A percentile compares a stretch with the other conserved stretches of the same genome.
Evolutionary conservation across 352 stramenopile genomes (phyloP).

Genomic region (Pythium biforme): DNA sequence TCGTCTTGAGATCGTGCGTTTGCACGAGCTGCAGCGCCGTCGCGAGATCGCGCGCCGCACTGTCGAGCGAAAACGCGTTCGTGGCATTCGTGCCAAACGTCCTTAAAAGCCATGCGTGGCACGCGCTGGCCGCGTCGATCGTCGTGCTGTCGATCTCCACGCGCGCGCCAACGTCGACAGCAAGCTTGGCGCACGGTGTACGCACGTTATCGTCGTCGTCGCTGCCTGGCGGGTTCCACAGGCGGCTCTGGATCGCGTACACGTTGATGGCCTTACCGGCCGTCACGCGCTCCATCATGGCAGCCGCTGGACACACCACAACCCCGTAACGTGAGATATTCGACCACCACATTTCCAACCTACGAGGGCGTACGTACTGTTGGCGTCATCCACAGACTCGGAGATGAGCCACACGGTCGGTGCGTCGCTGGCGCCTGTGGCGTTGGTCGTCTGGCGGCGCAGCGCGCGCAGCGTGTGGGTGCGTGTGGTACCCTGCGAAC

Average conservation of each 20-base stretch:
- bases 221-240: neutral
- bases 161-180: neutral
- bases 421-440: too few relatives aligned
- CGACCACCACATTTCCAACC: too few relatives aligned
- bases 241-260: conserved; percentile 4
- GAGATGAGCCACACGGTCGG: conserved; percentile 11
- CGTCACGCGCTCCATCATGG: conserved; percentile 4
- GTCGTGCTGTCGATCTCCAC: neutral
- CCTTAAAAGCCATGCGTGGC: neutral
- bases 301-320: neutral
- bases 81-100: conserved; percentile 1
- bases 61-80: conserved; percentile 7
- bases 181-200: neutral
- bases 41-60: conserved; percentile 2
- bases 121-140: neutral
- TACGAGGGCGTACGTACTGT: conserved; percentile 5
- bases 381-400: neutral
- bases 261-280: neutral
- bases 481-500: neutral
- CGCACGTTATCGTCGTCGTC: neutral
- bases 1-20: neutral
- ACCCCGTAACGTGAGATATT: too few relatives aligned
- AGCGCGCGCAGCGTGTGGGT: neutral
- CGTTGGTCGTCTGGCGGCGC: neutral
- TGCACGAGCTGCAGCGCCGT: neutral